A percentile compares a stretch with the other conserved stretches of the same genome.
Evolutionary conservation across 768 basidiomycete genomes (phyloP).

Genomic region (Amylocystis lapponica): DNA sequence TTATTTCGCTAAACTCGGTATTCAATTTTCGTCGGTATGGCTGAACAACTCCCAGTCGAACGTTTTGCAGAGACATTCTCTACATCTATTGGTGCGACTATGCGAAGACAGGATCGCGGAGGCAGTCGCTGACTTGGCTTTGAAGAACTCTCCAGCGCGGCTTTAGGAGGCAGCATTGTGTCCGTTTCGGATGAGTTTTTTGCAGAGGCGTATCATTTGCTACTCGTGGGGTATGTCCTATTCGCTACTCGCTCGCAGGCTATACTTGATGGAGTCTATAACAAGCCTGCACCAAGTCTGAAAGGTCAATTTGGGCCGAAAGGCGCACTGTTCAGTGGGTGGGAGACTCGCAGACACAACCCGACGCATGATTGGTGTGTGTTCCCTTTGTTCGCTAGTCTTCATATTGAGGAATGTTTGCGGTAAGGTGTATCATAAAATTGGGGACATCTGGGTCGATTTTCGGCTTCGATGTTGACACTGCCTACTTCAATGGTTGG

Average conservation of each 20-base stretch:
- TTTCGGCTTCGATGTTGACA: constrained; percentile 89
- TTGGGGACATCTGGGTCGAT: constrained; percentile 74
- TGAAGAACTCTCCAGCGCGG: constrained; percentile 86
- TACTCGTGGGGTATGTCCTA: constrained; percentile 54
- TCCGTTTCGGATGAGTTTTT: constrained; percentile 95
- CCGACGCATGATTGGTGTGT: constrained; percentile 79
- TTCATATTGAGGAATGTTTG: too few relatives aligned
- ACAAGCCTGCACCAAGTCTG: constrained; percentile 76
- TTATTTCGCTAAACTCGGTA: too few relatives aligned
- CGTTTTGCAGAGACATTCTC: constrained; percentile 44
- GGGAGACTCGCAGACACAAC: constrained; percentile 92
- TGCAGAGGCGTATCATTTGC: constrained; percentile 75
- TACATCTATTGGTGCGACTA: constrained; percentile 41
- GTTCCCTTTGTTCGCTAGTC: not conserved
- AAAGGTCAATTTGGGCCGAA: constrained; percentile 98
- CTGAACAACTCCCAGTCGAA: constrained; percentile 35
- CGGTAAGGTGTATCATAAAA: constrained; percentile 83
- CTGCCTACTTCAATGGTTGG: constrained; percentile 84
- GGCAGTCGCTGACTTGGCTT: not conserved
- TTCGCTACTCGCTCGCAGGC: not conserved
- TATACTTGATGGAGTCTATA: not conserved
- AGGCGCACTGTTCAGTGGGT: constrained; percentile 90
- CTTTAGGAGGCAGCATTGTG: constrained; percentile 70
- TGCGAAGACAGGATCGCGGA: not conserved
- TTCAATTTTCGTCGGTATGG: too few relatives aligned